Evolutionary conservation across 2,329 filamentous ascomycete genomes (phyloP), one percentile per base, ranked within the genome.

Genomic region (Fusarium circinatum): DNA sequence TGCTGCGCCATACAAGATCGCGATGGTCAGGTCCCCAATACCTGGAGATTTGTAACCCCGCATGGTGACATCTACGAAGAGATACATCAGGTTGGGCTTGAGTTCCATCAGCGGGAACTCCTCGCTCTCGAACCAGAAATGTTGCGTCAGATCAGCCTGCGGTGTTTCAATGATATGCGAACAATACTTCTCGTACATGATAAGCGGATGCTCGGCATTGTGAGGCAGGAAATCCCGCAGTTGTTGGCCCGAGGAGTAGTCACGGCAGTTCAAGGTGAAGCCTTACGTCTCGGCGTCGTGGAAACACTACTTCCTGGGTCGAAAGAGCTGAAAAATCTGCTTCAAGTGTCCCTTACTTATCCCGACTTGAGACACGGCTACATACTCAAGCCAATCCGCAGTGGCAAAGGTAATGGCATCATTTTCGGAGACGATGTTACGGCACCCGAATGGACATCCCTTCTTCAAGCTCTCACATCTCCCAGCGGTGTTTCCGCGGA

Each of bases 131-230:
- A 77, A 1, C 73, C 76, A 1, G 77, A 82, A 24, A 72, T 84
- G 11, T 67, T 83, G 12, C 80, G 79, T 1, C 79, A 84, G 48
- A 38, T 85, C 28, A 79, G 80, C 41, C 71, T 83, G 3, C 76
- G 80, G 14, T 84, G 83, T 58, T 81, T 84, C 61, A 85, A 85
- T 47, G 83, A 85, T 62, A 75, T 85, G 71, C 79, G 83, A 0
- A 85, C 83, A 0, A 75, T 85, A 11, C 70, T 84, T 15, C 68
- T 85, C 3, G 79, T 83, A 2, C 84, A 85, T 63, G 84, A 85
- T 70, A 85, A 85, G 66, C 80, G 84, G 6, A 84, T 85, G 81
- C 72, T 85, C 2, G 82, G 82, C 14, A 79, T 85, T 17, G 68
- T 85, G 8, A 78, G 71, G 39, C 79, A 83, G 55, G 82, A 85